Base-by-base conservation (phyloP, 2,329 filamentous ascomycete species). In the Fusarium pseudoanthophilum region DNA sequence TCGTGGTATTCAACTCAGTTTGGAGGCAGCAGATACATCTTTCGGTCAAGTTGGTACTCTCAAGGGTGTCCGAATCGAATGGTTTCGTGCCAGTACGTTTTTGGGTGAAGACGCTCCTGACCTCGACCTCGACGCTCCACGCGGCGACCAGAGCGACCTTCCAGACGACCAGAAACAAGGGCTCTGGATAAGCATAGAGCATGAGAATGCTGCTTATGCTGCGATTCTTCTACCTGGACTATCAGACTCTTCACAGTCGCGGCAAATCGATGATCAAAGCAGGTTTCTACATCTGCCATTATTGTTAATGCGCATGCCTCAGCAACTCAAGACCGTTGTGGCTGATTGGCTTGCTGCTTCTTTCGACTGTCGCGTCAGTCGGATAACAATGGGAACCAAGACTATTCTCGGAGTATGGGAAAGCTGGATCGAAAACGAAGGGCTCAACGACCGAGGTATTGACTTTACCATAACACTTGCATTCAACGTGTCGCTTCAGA, bases 351-450 rank as follows among this genome's bases (percentile, higher is more conserved):
- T 91, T 16, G 82, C 84, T 7, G 83, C 79, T 46, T 85, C 85
- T 1, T 90, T 90, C 70, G 89, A 91, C 79, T 89, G 87, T 69
- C 87, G 87, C 34, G 84, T 90, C 49, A 85, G 83, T 60, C 81
- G 86, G 8, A 78, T 90, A 46, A 82, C 82, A 2, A 77, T 90
- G 5, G 86, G 86, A 11, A 88, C 87, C 11, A 82, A 82, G 49
- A 87, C 86, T 4, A 81, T 91, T 1, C 79, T 89, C 3, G 76
- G 77, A 8, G 80, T 84, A 11, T 87, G 86, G 85, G 88, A 90
- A 70, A 77, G 80, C 20, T 90, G 88, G 88, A 81, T 87, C 36
- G 76, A 79, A 4, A 79, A 81, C 0, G 82, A 80, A 11, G 83
- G 82, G 2, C 51, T 84, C 16, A 79, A 80, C 0, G 76, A 78